These are phyloP conservation scores for Beverwykella pulmonaria DNA, from an alignment of 495 filamentous ascomycete genomes.

Conservation along the genomic window DNA sequence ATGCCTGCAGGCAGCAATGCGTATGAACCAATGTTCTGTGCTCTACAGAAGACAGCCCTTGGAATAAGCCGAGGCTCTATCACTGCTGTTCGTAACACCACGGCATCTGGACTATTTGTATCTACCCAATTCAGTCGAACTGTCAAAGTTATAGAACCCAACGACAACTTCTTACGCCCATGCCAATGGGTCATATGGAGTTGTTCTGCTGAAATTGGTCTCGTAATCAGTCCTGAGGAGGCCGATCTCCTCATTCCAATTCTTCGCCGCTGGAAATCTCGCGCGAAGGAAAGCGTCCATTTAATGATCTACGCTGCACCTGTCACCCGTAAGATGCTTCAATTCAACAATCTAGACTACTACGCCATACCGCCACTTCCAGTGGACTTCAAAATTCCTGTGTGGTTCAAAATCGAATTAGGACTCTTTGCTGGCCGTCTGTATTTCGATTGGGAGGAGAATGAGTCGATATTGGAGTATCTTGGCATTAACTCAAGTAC, in stretches of 20 bases:
- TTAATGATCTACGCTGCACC: conserved; percentile 58
- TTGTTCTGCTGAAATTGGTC: conserved; percentile 41
- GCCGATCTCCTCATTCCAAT: conserved; percentile 53
- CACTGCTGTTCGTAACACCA: no score
- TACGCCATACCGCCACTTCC: conserved; percentile 54
- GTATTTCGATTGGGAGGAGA: conserved; percentile 56
- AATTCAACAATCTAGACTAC: conserved; percentile 55
- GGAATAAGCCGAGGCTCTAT: conserved; percentile 43
- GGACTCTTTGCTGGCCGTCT: conserved; percentile 60
- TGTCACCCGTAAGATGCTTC: conserved; percentile 56
- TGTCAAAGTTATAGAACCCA: conserved; percentile 34
- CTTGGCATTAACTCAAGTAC: conserved; percentile 27
- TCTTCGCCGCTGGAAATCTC: conserved; percentile 37
- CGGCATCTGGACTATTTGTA: no score
- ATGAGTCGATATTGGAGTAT: conserved; percentile 37
- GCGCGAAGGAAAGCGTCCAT: conserved; percentile 37
- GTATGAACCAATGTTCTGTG: conserved; percentile 43
- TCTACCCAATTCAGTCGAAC: conserved; percentile 51
- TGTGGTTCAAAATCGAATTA: conserved; percentile 56
- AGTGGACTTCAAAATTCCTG: conserved; percentile 42
- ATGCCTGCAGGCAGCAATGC: conserved; percentile 38
- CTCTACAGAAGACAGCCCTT: conserved; percentile 43
- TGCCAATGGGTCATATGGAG: conserved; percentile 57
- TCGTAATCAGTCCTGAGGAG: conserved; percentile 61
- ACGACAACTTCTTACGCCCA: conserved; percentile 50